Percentiles rank a stretch among this genome's conserved stretches.
Conservation (phyloP, 176 grass and related monocot genomes). For the Zoysia japonica region DNA sequence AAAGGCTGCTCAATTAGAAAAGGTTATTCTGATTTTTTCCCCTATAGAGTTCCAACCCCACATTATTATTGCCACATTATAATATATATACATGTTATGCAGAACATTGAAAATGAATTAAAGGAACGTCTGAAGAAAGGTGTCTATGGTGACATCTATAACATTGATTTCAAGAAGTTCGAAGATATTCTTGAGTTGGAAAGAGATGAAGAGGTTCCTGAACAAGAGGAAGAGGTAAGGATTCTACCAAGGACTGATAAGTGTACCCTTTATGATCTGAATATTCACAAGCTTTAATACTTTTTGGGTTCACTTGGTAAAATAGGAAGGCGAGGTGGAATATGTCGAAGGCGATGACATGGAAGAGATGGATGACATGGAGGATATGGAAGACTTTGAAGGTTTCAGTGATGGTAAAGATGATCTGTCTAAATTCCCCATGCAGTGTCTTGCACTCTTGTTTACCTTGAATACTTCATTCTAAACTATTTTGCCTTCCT, state of each 20-base stretch:
- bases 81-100: slow-evolving; percentile 19
- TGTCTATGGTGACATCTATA: slow-evolving; percentile 87
- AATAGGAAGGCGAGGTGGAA: slow-evolving; percentile 65
- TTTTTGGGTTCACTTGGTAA: slow-evolving; percentile 28
- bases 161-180: slow-evolving; percentile 53
- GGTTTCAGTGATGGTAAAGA: slow-evolving; percentile 44
- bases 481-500: slow-evolving; percentile 1
- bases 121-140: slow-evolving; percentile 86
- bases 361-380: slow-evolving; percentile 60
- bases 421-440: slow-evolving; percentile 7
- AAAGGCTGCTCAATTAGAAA: slow-evolving; percentile 81
- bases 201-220: slow-evolving; percentile 37
- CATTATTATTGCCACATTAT: slow-evolving; percentile 4
- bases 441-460: not conserved
- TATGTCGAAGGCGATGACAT: slow-evolving; percentile 81
- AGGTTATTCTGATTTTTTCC: slow-evolving; percentile 47
- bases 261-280: slow-evolving; percentile 33
- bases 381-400: slow-evolving; percentile 89
- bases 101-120: slow-evolving; percentile 90
- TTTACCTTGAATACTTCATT: not conserved
- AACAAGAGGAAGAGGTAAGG: slow-evolving; percentile 75
- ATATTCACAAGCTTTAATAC: not conserved
- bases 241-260: slow-evolving; percentile 17
- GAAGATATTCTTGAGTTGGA: slow-evolving; percentile 53
- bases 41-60: not conserved